Conservation (phyloP, 2,329 filamentous ascomycete genomes). For the Xylaria sp. region DNA sequence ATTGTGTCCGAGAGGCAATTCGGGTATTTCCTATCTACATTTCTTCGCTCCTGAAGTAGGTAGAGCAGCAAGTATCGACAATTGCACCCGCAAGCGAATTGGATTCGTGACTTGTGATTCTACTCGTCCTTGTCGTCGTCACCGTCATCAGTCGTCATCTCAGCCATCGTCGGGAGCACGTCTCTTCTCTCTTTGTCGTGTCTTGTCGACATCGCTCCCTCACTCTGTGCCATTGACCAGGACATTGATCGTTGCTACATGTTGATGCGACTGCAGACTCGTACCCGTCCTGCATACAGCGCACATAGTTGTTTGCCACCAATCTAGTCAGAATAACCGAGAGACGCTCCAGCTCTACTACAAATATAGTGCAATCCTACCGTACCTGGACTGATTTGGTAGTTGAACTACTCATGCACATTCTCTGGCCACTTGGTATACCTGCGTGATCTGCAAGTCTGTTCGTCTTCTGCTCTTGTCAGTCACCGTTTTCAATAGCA, state of each 20-base stretch:
- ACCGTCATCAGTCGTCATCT: background rate
- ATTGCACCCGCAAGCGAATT: constrained; percentile 17
- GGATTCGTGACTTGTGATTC: constrained; percentile 29
- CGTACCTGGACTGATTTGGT: constrained; percentile 26
- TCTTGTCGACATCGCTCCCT: constrained; percentile 9
- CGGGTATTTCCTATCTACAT: background rate
- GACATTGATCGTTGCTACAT: constrained; percentile 15
- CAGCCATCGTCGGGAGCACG: background rate
- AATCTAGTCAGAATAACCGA: constrained; percentile 18
- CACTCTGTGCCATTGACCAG: constrained; percentile 6
- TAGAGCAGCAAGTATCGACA: constrained; percentile 17
- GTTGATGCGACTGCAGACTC: constrained; percentile 26
- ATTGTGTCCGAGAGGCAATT: constrained; percentile 21
- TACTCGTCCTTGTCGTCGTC: background rate
- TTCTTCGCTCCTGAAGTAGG: constrained; percentile 13
- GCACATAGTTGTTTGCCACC: constrained; percentile 22
- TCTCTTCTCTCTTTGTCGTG: constrained; percentile 1
- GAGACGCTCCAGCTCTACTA: constrained; percentile 13
- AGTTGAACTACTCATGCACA: constrained; percentile 26
- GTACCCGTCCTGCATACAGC: constrained; percentile 16
- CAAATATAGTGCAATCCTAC: constrained; percentile 20
- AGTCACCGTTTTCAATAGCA: background rate
- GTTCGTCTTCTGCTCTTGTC: no score
- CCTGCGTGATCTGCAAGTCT: constrained; percentile 24
- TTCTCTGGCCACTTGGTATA: constrained; percentile 26